These are phyloP conservation scores for Dipteronia dyeriana DNA, from an alignment of 345 rosid genomes.

Conservation along the genomic window DNA sequence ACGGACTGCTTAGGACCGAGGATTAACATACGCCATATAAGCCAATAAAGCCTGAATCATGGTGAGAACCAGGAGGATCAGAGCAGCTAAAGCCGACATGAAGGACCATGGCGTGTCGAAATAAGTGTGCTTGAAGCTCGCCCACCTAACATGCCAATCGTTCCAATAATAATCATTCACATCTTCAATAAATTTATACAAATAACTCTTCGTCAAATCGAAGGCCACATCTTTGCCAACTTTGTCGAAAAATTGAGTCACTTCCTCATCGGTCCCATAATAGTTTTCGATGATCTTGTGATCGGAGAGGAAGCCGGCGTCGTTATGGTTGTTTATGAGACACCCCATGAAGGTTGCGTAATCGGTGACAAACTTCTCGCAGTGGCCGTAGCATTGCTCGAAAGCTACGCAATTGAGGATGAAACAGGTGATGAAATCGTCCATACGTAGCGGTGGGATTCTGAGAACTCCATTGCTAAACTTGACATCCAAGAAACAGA, in stretches of 20 bases:
- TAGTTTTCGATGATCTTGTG: conserved; percentile 18
- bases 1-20: not conserved
- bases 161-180: conserved; percentile 25
- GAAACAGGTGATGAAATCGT: conserved; percentile 5
- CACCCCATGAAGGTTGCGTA: conserved; percentile 5
- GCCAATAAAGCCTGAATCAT: conserved; percentile 21
- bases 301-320: conserved; percentile 16
- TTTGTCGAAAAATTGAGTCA: conserved; percentile 16
- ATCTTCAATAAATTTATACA: conserved; percentile 14
- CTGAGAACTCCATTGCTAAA: conserved; percentile 14
- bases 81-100: conserved; percentile 20
- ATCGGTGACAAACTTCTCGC: conserved; percentile 17
- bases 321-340: not conserved
- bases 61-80: conserved; percentile 24
- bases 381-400: conserved; percentile 19
- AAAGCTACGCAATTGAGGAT: conserved; percentile 29
- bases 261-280: conserved; percentile 21
- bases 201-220: conserved; percentile 7
- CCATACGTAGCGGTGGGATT: conserved; percentile 12
- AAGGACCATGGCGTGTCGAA: conserved; percentile 26
- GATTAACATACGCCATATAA: not conserved
- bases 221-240: conserved; percentile 14
- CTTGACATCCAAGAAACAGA: conserved; percentile 16
- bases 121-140: conserved; percentile 19
- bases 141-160: conserved; percentile 23